These are phyloP conservation scores for Berkeleyomyces basicola DNA, from an alignment of 2,329 filamentous ascomycete species.

Conservation along the genomic window DNA sequence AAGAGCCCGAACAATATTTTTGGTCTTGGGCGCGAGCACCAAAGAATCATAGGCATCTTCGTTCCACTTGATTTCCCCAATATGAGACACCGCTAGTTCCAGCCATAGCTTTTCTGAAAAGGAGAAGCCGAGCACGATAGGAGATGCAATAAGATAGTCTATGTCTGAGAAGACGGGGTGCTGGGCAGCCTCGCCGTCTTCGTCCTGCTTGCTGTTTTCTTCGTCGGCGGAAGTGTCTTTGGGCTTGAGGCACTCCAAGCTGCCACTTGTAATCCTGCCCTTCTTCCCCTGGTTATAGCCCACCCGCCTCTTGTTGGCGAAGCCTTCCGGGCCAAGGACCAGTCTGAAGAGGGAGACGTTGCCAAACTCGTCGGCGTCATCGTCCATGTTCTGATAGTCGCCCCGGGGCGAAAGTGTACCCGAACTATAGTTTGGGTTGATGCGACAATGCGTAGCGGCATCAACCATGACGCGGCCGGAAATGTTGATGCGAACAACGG, in stretches of 20 bases:
- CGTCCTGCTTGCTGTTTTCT: neutral
- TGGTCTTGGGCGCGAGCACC: constrained; percentile 31
- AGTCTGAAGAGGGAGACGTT: neutral
- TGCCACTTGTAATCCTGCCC: neutral
- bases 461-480: constrained; percentile 83
- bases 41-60: constrained; percentile 29
- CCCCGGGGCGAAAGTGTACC: neutral
- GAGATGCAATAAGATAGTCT: constrained; percentile 68
- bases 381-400: neutral
- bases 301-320: no score
- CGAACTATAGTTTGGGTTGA: constrained; percentile 68
- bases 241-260: neutral
- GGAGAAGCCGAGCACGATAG: constrained; percentile 71
- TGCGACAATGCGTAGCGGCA: constrained; percentile 61
- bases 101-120: constrained; percentile 13
- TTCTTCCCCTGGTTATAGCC: neutral
- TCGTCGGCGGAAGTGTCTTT: neutral
- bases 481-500: constrained; percentile 63
- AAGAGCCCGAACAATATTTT: constrained; percentile 31
- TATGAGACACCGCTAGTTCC: constrained; percentile 26
- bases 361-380: neutral
- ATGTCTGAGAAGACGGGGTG: constrained; percentile 54
- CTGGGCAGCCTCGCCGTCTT: neutral
- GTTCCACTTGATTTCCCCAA: constrained; percentile 28
- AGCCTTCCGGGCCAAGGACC: no score